Percentiles rank a stretch among this genome's conserved stretches.
Conservation (phyloP, 257 asterid species). For the Solanum arcanum region DNA sequence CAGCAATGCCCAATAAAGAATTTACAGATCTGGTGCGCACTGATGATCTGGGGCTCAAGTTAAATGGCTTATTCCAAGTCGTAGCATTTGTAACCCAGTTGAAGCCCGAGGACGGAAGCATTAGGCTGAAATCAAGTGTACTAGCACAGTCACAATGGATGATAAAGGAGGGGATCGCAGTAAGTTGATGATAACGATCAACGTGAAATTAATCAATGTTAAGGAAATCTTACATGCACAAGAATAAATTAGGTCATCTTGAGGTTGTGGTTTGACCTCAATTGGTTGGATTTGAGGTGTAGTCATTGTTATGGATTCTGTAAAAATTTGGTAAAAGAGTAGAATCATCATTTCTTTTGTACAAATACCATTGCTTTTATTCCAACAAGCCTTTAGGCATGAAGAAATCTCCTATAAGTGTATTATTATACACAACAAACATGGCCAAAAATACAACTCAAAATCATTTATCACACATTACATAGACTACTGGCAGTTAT, state of each 20-base stretch:
- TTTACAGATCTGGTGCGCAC: background rate
- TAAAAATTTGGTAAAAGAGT: background rate
- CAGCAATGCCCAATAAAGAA: background rate
- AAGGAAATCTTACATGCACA: background rate
- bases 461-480: background rate
- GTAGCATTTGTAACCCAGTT: background rate
- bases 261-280: background rate
- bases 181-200: background rate
- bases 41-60: background rate
- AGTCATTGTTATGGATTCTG: background rate
- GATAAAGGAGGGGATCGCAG: background rate
- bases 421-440: background rate
- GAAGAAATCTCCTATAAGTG: background rate
- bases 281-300: background rate
- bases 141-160: background rate
- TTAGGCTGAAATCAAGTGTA: background rate
- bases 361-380: background rate
- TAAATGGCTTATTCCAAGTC: background rate
- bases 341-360: background rate
- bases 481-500: constrained; percentile 14
- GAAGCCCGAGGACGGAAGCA: background rate
- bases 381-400: background rate
- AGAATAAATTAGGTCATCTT: background rate
- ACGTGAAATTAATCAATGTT: background rate
- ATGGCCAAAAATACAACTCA: background rate